Evolutionary conservation across 1,284 basidiomycete species (phyloP).

Genomic region (Tylopilus sp.): DNA sequence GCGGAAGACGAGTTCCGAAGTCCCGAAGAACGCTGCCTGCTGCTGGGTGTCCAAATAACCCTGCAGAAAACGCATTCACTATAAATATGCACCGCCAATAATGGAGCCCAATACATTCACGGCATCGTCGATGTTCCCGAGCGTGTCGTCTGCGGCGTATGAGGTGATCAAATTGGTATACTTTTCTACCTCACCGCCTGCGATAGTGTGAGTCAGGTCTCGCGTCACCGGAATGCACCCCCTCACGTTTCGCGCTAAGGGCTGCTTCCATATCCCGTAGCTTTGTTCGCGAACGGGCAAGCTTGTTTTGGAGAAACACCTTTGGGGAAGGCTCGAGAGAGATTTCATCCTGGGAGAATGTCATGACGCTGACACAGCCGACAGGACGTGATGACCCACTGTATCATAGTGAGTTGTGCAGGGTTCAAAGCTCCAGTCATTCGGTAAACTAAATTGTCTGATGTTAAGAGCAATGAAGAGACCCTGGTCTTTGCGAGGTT

Average conservation of each 20-base stretch:
- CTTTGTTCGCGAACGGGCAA: conserved; percentile 56
- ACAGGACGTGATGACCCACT: conserved; percentile 36
- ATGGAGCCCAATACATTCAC: conserved; percentile 49
- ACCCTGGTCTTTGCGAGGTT: conserved; percentile 58
- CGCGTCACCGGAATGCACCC: neutral
- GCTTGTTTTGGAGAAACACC: conserved; percentile 73
- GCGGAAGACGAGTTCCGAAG: conserved; percentile 50
- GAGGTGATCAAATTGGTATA: conserved; percentile 47
- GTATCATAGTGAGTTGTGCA: conserved; percentile 71
- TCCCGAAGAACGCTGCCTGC: conserved; percentile 53
- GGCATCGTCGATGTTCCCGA: conserved; percentile 62
- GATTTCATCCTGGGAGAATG: conserved; percentile 50
- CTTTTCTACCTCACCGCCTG: conserved; percentile 58
- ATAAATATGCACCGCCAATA: conserved; percentile 1
- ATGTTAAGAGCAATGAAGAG: conserved; percentile 71
- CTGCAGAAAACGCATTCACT: conserved; percentile 36
- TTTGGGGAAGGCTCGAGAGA: conserved; percentile 65
- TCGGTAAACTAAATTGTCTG: conserved; percentile 58
- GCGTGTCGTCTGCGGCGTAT: conserved; percentile 48
- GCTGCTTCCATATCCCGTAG: conserved; percentile 55
- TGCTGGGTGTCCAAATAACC: conserved; percentile 63
- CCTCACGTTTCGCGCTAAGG: conserved; percentile 60
- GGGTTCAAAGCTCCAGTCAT: conserved; percentile 73
- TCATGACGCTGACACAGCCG: neutral
- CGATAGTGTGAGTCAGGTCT: conserved; percentile 7